Evolutionary conservation across 2,329 filamentous ascomycete genomes (phyloP).

Genomic region (Colletotrichum costaricense): DNA sequence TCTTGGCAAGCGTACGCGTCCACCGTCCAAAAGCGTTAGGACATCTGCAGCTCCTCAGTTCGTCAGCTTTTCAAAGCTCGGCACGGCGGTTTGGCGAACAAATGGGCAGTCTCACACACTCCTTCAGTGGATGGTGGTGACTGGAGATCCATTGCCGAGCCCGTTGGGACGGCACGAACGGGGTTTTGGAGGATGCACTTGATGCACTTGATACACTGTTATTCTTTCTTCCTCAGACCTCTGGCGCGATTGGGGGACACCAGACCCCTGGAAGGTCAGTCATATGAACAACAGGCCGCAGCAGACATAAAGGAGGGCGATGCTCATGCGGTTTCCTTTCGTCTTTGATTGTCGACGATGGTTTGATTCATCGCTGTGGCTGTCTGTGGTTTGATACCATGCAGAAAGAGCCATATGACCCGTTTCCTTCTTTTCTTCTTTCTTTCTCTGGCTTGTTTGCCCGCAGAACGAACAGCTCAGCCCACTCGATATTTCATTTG

Average conservation of each 20-base stretch:
- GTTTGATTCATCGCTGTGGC: neutral
- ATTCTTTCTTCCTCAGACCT: neutral
- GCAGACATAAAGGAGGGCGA: slow-evolving; percentile 8
- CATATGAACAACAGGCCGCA: neutral
- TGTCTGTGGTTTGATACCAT: neutral
- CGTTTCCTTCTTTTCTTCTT: neutral
- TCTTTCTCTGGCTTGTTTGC: neutral
- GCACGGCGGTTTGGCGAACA: slow-evolving; percentile 19
- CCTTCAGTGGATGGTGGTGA: neutral
- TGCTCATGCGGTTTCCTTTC: neutral
- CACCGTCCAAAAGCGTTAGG: slow-evolving; percentile 37
- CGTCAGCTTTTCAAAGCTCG: slow-evolving; percentile 12
- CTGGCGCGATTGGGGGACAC: neutral
- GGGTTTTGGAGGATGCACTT: too few species aligned
- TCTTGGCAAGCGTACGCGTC: slow-evolving; percentile 38
- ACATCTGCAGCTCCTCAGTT: slow-evolving; percentile 34
- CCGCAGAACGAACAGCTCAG: neutral
- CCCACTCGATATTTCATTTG: neutral
- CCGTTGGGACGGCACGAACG: slow-evolving; percentile 7
- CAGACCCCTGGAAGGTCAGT: slow-evolving; percentile 3
- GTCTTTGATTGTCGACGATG: neutral
- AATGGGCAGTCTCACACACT: slow-evolving; percentile 10
- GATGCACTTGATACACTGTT: neutral
- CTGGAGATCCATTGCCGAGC: slow-evolving; percentile 30
- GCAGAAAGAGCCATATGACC: neutral